Evolutionary conservation across 1,139 yeast genomes (phyloP).

Genomic region (Saccharomycopsis phalli): DNA sequence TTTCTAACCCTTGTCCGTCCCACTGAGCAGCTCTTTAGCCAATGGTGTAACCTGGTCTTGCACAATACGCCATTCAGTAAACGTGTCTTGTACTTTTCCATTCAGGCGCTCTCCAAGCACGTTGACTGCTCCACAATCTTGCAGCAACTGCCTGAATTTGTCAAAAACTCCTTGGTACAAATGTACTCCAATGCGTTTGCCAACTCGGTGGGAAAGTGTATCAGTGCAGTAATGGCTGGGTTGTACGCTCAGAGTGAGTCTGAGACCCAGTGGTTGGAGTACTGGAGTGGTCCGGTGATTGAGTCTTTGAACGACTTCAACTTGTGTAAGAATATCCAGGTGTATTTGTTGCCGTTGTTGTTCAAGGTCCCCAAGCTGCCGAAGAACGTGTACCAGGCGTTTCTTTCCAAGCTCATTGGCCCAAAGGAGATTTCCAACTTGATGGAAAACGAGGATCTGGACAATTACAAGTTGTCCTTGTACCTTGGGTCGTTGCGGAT

Average conservation of each 20-base stretch:
- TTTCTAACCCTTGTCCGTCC: slow-evolving; percentile 26
- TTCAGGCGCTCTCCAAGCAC: slow-evolving; percentile 47
- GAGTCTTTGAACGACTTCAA: slow-evolving; percentile 26
- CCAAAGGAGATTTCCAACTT: slow-evolving; percentile 31
- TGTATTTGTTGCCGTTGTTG: slow-evolving; percentile 54
- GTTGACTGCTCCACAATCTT: slow-evolving; percentile 36
- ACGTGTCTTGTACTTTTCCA: slow-evolving; percentile 49
- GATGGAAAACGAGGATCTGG: neutral
- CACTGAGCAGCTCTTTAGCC: slow-evolving; percentile 25
- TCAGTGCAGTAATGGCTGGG: slow-evolving; percentile 38
- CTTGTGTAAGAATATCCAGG: slow-evolving; percentile 42
- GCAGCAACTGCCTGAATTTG: slow-evolving; percentile 35
- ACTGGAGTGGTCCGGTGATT: slow-evolving; percentile 43
- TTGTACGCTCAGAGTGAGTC: slow-evolving; percentile 23
- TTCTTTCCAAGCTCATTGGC: slow-evolving; percentile 26
- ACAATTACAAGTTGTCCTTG: slow-evolving; percentile 6
- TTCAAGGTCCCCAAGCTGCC: slow-evolving; percentile 37
- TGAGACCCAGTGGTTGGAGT: slow-evolving; percentile 38
- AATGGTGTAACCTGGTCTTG: slow-evolving; percentile 40
- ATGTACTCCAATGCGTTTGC: slow-evolving; percentile 57
- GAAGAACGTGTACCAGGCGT: slow-evolving; percentile 33
- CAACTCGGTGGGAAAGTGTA: slow-evolving; percentile 56
- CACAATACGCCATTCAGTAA: slow-evolving; percentile 36
- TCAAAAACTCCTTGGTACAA: slow-evolving; percentile 36
- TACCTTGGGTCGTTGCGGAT: slow-evolving; percentile 51